Evolutionary conservation across 306 rosid species (phyloP).

Genomic region (Inga laurina): DNA sequence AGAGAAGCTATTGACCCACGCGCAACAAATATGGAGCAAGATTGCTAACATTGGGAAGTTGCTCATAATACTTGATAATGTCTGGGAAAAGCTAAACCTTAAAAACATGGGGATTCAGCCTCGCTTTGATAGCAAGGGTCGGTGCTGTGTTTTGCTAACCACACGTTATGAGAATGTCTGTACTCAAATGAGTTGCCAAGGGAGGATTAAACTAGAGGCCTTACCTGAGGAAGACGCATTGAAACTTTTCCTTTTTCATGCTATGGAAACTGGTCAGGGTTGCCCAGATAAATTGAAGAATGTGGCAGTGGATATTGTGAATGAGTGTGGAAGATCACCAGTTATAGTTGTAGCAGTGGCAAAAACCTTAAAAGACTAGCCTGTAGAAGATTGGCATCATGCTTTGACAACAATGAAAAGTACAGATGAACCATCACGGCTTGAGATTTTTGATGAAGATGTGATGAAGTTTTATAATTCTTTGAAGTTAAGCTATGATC

Average conservation of each 20-base stretch:
- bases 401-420: neutral
- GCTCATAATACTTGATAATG: constrained; percentile 35
- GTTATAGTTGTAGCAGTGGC: constrained; percentile 2
- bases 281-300: neutral
- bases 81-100: constrained; percentile 17
- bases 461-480: neutral
- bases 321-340: constrained; percentile 31
- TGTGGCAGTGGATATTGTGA: neutral
- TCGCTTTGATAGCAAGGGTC: neutral
- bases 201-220: neutral
- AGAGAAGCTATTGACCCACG: neutral
- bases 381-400: neutral
- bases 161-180: neutral
- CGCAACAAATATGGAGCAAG: neutral
- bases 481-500: constrained; percentile 17
- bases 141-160: constrained; percentile 19
- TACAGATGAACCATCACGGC: neutral
- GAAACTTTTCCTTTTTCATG: constrained; percentile 9
- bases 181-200: neutral
- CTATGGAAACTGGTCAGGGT: neutral
- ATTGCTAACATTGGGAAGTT: neutral
- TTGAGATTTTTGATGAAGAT: neutral
- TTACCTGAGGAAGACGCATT: constrained; percentile 13
- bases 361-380: neutral
- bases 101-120: constrained; percentile 25